A percentile compares a stretch with the other conserved stretches of the same genome.
Conservation (phyloP, 768 basidiomycete species). For the Collybia sordida region DNA sequence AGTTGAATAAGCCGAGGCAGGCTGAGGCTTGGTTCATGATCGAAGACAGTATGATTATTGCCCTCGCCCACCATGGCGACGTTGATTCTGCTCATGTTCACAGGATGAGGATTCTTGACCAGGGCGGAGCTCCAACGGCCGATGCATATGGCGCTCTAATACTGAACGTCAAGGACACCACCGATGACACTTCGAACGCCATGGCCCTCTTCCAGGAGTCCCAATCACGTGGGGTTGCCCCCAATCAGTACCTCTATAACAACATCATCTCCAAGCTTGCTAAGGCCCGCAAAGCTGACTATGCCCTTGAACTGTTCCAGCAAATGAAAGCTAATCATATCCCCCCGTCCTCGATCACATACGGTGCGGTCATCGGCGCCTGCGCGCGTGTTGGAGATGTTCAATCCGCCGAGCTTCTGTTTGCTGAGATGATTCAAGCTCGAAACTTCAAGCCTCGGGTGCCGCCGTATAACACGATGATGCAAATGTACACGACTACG, state of each 20-base stretch:
- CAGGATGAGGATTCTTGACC: conserved; percentile 71
- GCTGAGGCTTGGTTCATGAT: conserved; percentile 68
- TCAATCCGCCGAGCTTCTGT: conserved; percentile 76
- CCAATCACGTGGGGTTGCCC: conserved; percentile 60
- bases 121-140: conserved; percentile 76
- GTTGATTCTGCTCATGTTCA: conserved; percentile 81
- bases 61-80: conserved; percentile 78
- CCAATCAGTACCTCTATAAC: conserved; percentile 92
- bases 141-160: conserved; percentile 94
- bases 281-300: conserved; percentile 91
- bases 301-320: conserved; percentile 84
- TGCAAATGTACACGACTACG: conserved; percentile 92
- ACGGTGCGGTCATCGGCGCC: conserved; percentile 91
- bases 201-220: conserved; percentile 83
- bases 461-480: conserved; percentile 98
- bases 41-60: conserved; percentile 90
- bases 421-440: conserved; percentile 77
- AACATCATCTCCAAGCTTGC: conserved; percentile 96
- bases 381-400: conserved; percentile 93
- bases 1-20: conserved; percentile 46
- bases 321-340: conserved; percentile 74
- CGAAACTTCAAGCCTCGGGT: conserved; percentile 83
- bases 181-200: conserved; percentile 91
- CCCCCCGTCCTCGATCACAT: conserved; percentile 82
- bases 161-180: conserved; percentile 85